phyloP scores from a whole-genome alignment of 129 eudicot species.

The Silybum marianum region DNA sequence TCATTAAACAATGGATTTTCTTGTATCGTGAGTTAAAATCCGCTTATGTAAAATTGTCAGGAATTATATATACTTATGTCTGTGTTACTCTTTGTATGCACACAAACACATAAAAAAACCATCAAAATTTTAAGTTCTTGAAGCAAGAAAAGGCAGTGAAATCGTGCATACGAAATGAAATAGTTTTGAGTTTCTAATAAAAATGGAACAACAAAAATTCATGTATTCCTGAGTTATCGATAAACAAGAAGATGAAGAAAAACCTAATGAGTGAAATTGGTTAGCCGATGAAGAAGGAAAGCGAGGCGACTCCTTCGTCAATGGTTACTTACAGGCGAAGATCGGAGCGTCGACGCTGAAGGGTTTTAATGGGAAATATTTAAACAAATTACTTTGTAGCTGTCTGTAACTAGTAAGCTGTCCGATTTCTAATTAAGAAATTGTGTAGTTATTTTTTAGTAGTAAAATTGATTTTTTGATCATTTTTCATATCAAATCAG shows the following conservation, averaged over 20 bases:
- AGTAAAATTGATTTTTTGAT: no score
- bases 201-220: background rate
- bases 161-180: background rate
- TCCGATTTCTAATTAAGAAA: no score
- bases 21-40: background rate
- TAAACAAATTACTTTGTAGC: no score
- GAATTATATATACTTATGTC: background rate
- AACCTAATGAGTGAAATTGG: background rate
- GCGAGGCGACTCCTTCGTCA: background rate
- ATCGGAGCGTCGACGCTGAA: background rate
- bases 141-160: conserved; percentile 11
- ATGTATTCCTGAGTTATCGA: background rate
- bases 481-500: no score
- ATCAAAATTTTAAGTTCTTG: conserved; percentile 5
- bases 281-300: background rate
- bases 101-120: background rate
- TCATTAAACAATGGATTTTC: background rate
- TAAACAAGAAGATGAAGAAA: background rate
- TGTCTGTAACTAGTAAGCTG: no score
- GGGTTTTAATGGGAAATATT: background rate
- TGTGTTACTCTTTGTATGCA: background rate
- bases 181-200: background rate
- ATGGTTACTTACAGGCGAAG: background rate
- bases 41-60: background rate
- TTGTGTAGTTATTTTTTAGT: no score